A percentile compares a stretch with the other conserved stretches of the same genome.
These are phyloP conservation scores for Ploettnerulaceae sp. DNA, from an alignment of 2,329 filamentous ascomycete species.

Conservation along the genomic window DNA sequence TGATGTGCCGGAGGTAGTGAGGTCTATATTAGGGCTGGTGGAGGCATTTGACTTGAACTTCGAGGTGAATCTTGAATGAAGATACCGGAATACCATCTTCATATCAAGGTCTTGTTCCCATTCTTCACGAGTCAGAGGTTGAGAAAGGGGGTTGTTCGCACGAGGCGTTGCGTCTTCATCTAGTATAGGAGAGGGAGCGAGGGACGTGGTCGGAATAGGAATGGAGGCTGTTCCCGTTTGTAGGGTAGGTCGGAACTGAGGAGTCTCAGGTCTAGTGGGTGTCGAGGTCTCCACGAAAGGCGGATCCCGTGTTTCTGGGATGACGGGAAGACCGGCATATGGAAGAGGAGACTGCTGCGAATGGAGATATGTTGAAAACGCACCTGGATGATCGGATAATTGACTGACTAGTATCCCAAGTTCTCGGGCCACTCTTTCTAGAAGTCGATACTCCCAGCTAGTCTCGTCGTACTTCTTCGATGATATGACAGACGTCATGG, in stretches of 20 bases:
- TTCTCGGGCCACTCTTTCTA: slow-evolving; percentile 82
- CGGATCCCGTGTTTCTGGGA: slow-evolving; percentile 45
- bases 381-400: slow-evolving; percentile 79
- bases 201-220: slow-evolving; percentile 21
- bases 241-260: slow-evolving; percentile 30
- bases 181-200: slow-evolving; percentile 8
- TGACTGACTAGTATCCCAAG: slow-evolving; percentile 79
- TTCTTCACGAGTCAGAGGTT: slow-evolving; percentile 38
- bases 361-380: slow-evolving; percentile 76
- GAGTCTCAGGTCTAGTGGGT: slow-evolving; percentile 10
- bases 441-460: slow-evolving; percentile 69
- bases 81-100: slow-evolving; percentile 84
- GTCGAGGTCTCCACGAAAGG: slow-evolving; percentile 11
- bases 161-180: slow-evolving; percentile 26
- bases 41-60: slow-evolving; percentile 37
- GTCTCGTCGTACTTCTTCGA: slow-evolving; percentile 34
- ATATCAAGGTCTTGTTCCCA: slow-evolving; percentile 94
- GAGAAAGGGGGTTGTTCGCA: slow-evolving; percentile 13
- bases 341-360: slow-evolving; percentile 61
- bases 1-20: slow-evolving; percentile 36
- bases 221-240: slow-evolving; percentile 22
- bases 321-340: slow-evolving; percentile 72
- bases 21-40: slow-evolving; percentile 36
- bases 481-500: slow-evolving; percentile 11
- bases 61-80: slow-evolving; percentile 68